Evolutionary conservation across 106 monocot genomes (phyloP).

Genomic region (Iris macrosiphon): DNA sequence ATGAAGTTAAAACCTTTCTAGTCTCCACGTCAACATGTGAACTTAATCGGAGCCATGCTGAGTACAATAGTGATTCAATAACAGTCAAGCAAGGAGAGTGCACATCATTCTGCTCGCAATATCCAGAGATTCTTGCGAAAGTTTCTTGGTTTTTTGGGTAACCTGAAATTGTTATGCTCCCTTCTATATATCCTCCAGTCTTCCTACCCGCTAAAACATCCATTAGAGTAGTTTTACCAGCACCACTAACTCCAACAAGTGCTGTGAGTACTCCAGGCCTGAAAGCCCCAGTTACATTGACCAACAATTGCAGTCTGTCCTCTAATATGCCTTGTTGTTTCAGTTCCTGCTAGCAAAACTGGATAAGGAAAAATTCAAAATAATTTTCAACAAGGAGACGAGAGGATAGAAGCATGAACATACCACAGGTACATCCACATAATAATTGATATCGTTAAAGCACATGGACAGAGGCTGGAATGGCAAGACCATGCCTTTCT

Average conservation of each 20-base stretch:
- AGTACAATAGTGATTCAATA: slow-evolving; percentile 85
- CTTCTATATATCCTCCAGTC: slow-evolving; percentile 92
- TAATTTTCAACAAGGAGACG: not conserved
- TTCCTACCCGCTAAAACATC: slow-evolving; percentile 99
- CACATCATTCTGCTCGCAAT: slow-evolving; percentile 98
- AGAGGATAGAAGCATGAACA: slow-evolving; percentile 7
- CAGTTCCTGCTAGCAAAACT: slow-evolving; percentile 68
- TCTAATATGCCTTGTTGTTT: slow-evolving; percentile 82
- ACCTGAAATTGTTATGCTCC: slow-evolving; percentile 82
- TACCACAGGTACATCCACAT: slow-evolving; percentile 91
- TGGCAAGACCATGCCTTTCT: slow-evolving; percentile 97
- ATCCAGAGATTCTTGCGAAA: slow-evolving; percentile 92
- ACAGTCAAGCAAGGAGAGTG: slow-evolving; percentile 97
- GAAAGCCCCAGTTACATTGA: slow-evolving; percentile 98
- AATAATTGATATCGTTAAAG: slow-evolving; percentile 94
- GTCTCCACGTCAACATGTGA: slow-evolving; percentile 59
- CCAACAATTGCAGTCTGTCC: slow-evolving; percentile 78
- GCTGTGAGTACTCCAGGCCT: slow-evolving; percentile 94
- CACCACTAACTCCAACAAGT: slow-evolving; percentile 96
- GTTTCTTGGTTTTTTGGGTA: slow-evolving; percentile 96
- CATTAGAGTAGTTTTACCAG: slow-evolving; percentile 99
- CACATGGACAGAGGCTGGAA: slow-evolving; percentile 97
- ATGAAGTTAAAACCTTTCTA: slow-evolving; percentile 40
- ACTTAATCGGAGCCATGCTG: slow-evolving; percentile 89
- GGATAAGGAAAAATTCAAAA: slow-evolving; percentile 37